Percentiles rank a stretch among this genome's conserved stretches.
Conservation (phyloP, 1,284 basidiomycete species). For the Somion occarium region DNA sequence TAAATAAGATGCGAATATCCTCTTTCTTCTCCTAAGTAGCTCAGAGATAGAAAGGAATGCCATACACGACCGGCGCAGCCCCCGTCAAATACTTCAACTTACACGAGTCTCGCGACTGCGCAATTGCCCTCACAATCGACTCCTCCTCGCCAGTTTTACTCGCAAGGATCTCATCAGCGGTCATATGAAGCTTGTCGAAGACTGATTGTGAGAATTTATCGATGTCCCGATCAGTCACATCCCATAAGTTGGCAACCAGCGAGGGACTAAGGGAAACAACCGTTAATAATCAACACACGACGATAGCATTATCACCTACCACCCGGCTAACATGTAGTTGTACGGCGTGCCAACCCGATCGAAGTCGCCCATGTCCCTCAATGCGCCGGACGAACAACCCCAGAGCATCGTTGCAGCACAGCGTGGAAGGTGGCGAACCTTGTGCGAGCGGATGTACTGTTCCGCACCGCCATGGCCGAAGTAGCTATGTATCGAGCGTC, state of each 20-base stretch:
- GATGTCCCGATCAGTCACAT: conserved; percentile 96
- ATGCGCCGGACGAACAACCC: conserved; percentile 93
- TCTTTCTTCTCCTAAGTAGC: no score
- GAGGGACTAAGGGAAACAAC: conserved; percentile 59
- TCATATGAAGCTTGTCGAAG: conserved; percentile 70
- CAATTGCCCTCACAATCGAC: conserved; percentile 78
- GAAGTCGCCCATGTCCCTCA: conserved; percentile 90
- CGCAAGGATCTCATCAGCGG: conserved; percentile 29
- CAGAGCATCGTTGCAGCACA: conserved; percentile 97
- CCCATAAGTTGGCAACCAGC: conserved; percentile 94
- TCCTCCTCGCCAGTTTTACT: conserved; percentile 25
- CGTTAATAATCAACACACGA: background rate
- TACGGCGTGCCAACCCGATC: conserved; percentile 90
- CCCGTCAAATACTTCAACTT: conserved; percentile 95
- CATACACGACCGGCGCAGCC: conserved; percentile 91
- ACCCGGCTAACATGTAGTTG: conserved; percentile 94
- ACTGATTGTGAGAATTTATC: conserved; percentile 88
- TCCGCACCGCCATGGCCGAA: conserved; percentile 97
- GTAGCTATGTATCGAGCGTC: no score
- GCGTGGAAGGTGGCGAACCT: conserved; percentile 71
- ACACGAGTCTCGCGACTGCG: conserved; percentile 72
- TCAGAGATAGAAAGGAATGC: conserved; percentile 83
- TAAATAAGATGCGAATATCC: no score
- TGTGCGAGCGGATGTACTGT: conserved; percentile 87
- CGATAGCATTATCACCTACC: conserved; percentile 48